phyloP scores from a whole-genome alignment of 1,284 basidiomycete species.

The Leccinum cinnamomeum region DNA sequence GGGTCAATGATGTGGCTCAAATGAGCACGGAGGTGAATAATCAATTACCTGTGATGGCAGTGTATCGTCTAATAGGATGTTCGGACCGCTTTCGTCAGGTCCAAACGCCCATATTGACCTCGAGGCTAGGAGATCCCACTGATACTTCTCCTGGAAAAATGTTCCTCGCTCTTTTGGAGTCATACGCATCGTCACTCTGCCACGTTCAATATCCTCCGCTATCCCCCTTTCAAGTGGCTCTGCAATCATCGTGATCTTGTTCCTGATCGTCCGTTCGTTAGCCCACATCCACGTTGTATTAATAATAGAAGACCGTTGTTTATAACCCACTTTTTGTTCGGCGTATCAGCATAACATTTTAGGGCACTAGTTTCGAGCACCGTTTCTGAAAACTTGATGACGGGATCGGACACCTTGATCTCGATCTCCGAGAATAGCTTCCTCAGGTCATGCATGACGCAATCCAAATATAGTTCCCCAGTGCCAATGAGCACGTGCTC shows the following conservation, averaged over 20 bases:
- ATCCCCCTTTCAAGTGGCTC: conserved; percentile 93
- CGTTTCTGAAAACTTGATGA: conserved; percentile 98
- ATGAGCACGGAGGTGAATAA: not conserved
- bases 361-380: conserved; percentile 97
- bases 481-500: conserved; percentile 98
- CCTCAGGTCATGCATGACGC: conserved; percentile 94
- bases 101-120: conserved; percentile 99
- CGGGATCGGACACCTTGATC: conserved; percentile 99
- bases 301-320: not conserved
- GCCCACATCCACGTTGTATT: conserved; percentile 5
- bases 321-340: conserved; percentile 88
- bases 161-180: conserved; percentile 89
- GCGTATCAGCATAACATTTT: conserved; percentile 98
- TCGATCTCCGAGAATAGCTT: conserved; percentile 96
- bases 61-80: conserved; percentile 94
- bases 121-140: conserved; percentile 97
- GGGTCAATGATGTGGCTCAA: conserved; percentile 1
- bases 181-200: conserved; percentile 91
- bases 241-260: conserved; percentile 97
- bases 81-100: conserved; percentile 92
- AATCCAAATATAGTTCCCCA: conserved; percentile 96
- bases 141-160: conserved; percentile 95
- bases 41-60: conserved; percentile 81
- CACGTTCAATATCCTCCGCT: conserved; percentile 91
- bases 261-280: conserved; percentile 51